These are phyloP conservation scores for Lentinus polychrous DNA, from an alignment of 1,284 basidiomycete species.

Conservation along the genomic window DNA sequence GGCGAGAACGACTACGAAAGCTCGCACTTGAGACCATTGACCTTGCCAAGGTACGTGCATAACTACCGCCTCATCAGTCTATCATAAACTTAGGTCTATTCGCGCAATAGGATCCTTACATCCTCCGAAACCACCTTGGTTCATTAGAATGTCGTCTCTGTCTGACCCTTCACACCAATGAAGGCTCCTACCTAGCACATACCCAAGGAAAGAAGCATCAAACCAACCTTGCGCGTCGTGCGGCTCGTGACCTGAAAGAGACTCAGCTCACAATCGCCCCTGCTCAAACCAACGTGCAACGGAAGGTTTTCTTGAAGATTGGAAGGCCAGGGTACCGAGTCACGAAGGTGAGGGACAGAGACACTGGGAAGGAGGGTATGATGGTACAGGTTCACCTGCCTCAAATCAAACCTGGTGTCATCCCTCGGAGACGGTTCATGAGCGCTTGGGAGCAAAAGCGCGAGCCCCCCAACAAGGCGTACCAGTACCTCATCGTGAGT, in stretches of 20 bases:
- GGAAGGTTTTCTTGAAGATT: slow-evolving; percentile 96
- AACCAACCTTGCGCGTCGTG: slow-evolving; percentile 94
- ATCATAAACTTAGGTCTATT: neutral
- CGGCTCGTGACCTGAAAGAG: slow-evolving; percentile 93
- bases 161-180: slow-evolving; percentile 96
- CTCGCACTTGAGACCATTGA: slow-evolving; percentile 96
- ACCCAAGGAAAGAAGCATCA: slow-evolving; percentile 99
- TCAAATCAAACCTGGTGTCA: slow-evolving; percentile 84
- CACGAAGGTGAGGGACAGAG: slow-evolving; percentile 78
- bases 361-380: slow-evolving; percentile 84
- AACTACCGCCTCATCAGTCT: neutral
- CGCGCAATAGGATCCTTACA: slow-evolving; percentile 83
- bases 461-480: slow-evolving; percentile 91
- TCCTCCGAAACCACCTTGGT: slow-evolving; percentile 95
- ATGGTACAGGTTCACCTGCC: slow-evolving; percentile 96
- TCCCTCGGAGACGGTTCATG: slow-evolving; percentile 93
- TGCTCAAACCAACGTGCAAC: slow-evolving; percentile 67
- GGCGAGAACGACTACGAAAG: slow-evolving; percentile 91
- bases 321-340: slow-evolving; percentile 93
- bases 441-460: slow-evolving; percentile 97
- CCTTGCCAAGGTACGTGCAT: slow-evolving; percentile 70
- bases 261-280: slow-evolving; percentile 81
- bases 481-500: slow-evolving; percentile 94
- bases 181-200: slow-evolving; percentile 98
- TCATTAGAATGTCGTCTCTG: slow-evolving; percentile 98